A percentile compares a stretch with the other conserved stretches of the same genome.
Evolutionary conservation across 2,329 filamentous ascomycete species (phyloP).

Genomic region (Herpotrichia juniperi): DNA sequence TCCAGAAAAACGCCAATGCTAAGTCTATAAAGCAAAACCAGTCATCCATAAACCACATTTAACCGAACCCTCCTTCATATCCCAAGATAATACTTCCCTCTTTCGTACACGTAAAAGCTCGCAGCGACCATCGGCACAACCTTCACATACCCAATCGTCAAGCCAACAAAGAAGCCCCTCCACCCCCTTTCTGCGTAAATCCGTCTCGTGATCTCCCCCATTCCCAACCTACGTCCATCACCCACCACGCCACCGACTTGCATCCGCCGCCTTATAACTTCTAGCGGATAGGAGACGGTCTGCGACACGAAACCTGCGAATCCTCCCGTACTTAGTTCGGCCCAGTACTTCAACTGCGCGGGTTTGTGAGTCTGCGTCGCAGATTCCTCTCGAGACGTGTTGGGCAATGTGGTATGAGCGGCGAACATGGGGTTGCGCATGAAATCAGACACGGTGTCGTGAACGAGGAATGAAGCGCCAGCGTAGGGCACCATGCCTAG

Average conservation of each 20-base stretch:
- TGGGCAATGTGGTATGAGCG: conserved; percentile 75
- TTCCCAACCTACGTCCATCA: conserved; percentile 78
- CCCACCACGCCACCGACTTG: conserved; percentile 95
- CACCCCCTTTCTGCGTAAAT: conserved; percentile 79
- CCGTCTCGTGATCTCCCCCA: conserved; percentile 76
- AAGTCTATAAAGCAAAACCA: conserved; percentile 5
- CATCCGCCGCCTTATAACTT: conserved; percentile 91
- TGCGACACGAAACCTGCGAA: conserved; percentile 88
- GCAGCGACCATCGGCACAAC: conserved; percentile 86
- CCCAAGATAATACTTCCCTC: conserved; percentile 63
- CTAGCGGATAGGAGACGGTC: conserved; percentile 89
- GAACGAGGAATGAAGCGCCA: conserved; percentile 91
- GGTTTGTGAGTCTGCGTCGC: conserved; percentile 60
- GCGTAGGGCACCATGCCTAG: conserved; percentile 97
- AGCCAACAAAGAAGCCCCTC: conserved; percentile 86
- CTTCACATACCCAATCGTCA: conserved; percentile 95
- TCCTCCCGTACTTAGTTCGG: conserved; percentile 83
- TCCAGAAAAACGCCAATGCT: conserved; percentile 7
- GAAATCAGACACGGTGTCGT: conserved; percentile 87
- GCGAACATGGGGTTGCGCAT: conserved; percentile 73
- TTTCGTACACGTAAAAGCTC: conserved; percentile 71
- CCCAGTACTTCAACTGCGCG: conserved; percentile 79
- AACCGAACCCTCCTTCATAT: conserved; percentile 42
- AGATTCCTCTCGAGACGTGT: conserved; percentile 51
- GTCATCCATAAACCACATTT: background rate